These are phyloP conservation scores for Flaveria sonorensis DNA, from an alignment of 129 eudicot genomes.

Conservation along the genomic window DNA sequence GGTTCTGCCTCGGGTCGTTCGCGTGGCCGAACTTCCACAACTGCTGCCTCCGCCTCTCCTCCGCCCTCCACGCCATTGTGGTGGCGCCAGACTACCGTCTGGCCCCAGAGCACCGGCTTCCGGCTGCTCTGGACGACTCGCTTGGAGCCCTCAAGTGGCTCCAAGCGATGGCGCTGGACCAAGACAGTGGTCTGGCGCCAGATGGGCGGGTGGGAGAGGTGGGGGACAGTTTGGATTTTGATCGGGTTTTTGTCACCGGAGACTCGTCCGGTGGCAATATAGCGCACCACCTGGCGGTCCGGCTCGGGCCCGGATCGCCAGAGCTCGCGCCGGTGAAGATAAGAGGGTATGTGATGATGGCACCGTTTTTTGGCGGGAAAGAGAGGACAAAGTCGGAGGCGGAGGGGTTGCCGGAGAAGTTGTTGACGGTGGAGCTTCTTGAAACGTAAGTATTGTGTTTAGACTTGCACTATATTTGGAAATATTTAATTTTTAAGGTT, in stretches of 20 bases:
- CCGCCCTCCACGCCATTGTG: slow-evolving; percentile 56
- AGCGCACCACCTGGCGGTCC: slow-evolving; percentile 77
- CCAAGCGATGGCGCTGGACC: slow-evolving; percentile 26
- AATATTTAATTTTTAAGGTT: neutral
- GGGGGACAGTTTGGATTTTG: slow-evolving; percentile 62
- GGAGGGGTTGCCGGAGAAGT: slow-evolving; percentile 56
- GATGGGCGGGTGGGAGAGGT: slow-evolving; percentile 26
- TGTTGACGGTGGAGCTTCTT: slow-evolving; percentile 56
- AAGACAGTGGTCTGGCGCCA: neutral
- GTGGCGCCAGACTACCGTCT: slow-evolving; percentile 87
- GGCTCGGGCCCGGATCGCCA: slow-evolving; percentile 58
- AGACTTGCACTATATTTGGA: neutral
- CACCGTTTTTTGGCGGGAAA: slow-evolving; percentile 85
- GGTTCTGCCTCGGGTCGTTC: slow-evolving; percentile 74
- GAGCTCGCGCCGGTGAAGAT: slow-evolving; percentile 57
- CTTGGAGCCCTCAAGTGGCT: slow-evolving; percentile 57
- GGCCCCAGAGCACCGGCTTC: slow-evolving; percentile 87
- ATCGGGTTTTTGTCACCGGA: slow-evolving; percentile 55
- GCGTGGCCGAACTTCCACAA: slow-evolving; percentile 76
- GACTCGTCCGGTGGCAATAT: slow-evolving; percentile 95
- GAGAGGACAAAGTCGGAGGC: slow-evolving; percentile 75
- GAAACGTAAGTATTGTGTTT: slow-evolving; percentile 55
- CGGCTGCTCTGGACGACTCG: slow-evolving; percentile 75
- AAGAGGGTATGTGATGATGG: slow-evolving; percentile 76
- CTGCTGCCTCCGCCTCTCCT: slow-evolving; percentile 63